phyloP scores from a whole-genome alignment of 495 filamentous ascomycete genomes.

The Saxispiralis lemnorum region DNA sequence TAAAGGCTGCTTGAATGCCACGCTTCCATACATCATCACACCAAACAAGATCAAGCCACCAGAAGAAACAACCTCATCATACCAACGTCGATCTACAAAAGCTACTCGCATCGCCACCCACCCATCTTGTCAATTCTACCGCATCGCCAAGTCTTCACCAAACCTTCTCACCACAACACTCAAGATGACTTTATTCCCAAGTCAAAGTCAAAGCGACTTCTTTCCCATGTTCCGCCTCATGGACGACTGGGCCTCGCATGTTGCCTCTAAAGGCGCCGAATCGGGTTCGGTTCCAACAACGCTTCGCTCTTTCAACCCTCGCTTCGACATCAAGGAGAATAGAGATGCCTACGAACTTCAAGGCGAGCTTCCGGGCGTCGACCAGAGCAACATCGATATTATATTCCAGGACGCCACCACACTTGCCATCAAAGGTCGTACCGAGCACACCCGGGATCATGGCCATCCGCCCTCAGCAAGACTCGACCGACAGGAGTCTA shows the following conservation, averaged over 20 bases:
- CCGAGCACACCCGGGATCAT: slow-evolving; percentile 30
- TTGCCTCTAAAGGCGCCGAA: slow-evolving; percentile 3
- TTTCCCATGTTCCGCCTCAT: slow-evolving; percentile 56
- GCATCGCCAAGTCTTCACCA: slow-evolving; percentile 3
- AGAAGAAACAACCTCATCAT: slow-evolving; percentile 1
- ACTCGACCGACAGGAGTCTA: neutral
- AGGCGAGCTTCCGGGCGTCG: slow-evolving; percentile 72
- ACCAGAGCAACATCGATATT: slow-evolving; percentile 59
- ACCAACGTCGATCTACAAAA: slow-evolving; percentile 9
- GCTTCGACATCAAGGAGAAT: slow-evolving; percentile 66
- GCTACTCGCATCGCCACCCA: slow-evolving; percentile 6
- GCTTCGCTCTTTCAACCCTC: slow-evolving; percentile 41
- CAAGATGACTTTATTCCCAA: slow-evolving; percentile 49
- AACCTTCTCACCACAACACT: neutral
- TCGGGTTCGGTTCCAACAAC: slow-evolving; percentile 12
- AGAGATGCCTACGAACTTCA: slow-evolving; percentile 57
- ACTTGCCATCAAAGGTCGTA: slow-evolving; percentile 51
- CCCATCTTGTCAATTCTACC: slow-evolving; percentile 10
- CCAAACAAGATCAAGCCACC: neutral
- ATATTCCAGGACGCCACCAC: slow-evolving; percentile 72
- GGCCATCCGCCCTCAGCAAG: slow-evolving; percentile 27
- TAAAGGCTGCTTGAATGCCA: no score
- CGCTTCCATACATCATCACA: no score
- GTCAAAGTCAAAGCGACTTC: slow-evolving; percentile 36
- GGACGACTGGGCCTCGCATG: slow-evolving; percentile 51